Conservation (phyloP, 2,329 filamentous ascomycete species). For the Metarhizium rileyi region DNA sequence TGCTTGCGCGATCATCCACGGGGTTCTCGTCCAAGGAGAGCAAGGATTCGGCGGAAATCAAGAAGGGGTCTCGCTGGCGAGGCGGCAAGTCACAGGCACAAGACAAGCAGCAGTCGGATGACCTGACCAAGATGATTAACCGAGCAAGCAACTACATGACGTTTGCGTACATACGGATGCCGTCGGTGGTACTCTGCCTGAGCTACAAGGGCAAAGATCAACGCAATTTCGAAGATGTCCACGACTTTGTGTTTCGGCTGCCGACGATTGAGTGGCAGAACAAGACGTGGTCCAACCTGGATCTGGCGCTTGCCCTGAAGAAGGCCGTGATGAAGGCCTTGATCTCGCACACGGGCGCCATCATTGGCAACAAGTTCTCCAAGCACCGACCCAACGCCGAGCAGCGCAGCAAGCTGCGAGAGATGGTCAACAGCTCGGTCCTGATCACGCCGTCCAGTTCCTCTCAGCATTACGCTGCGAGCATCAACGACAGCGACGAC, state of each 20-base stretch:
- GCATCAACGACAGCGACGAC: constrained; percentile 45
- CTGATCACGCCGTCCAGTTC: constrained; percentile 36
- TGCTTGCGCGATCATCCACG: constrained; percentile 35
- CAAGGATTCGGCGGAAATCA: constrained; percentile 25
- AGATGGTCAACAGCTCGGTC: constrained; percentile 71
- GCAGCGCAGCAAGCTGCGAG: constrained; percentile 68
- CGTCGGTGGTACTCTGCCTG: constrained; percentile 87
- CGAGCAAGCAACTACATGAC: constrained; percentile 97
- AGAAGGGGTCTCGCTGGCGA: constrained; percentile 44
- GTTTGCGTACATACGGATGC: constrained; percentile 87
- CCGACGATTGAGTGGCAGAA: constrained; percentile 93
- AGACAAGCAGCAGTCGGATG: constrained; percentile 64
- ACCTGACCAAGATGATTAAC: constrained; percentile 92
- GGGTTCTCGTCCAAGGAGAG: constrained; percentile 31
- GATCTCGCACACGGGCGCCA: constrained; percentile 90
- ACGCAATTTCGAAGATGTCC: constrained; percentile 91
- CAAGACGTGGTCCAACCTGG: constrained; percentile 98
- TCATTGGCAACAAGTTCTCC: constrained; percentile 94
- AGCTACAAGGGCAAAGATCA: constrained; percentile 95
- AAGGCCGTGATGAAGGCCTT: constrained; percentile 89
- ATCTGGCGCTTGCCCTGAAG: constrained; percentile 85
- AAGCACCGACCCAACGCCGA: constrained; percentile 75
- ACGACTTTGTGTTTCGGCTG: constrained; percentile 94
- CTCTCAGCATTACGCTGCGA: constrained; percentile 29
- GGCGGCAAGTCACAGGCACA: constrained; percentile 37